Conservation (phyloP, 2,329 filamentous ascomycete species). For the Gyromitra esculenta region DNA sequence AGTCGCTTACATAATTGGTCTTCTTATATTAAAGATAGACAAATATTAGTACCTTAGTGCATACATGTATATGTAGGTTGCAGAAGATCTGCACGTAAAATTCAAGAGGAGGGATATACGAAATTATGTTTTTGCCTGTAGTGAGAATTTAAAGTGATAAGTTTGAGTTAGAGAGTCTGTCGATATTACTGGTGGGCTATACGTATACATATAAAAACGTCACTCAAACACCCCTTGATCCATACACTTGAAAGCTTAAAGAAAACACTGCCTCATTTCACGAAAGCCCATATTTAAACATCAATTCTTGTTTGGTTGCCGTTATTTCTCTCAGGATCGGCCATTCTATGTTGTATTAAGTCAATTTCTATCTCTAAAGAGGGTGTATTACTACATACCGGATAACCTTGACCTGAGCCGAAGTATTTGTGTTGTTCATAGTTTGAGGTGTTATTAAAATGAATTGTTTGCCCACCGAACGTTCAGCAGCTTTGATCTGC, state of each 20-base stretch:
- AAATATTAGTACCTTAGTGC: not conserved
- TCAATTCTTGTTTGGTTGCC: slow-evolving; percentile 51
- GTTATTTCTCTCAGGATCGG: slow-evolving; percentile 66
- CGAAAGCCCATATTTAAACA: slow-evolving; percentile 8
- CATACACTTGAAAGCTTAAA: not conserved
- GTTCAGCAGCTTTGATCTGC: slow-evolving; percentile 82
- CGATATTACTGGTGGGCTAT: not conserved
- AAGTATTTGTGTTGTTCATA: slow-evolving; percentile 67
- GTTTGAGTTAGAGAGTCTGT: not conserved
- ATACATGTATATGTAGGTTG: not conserved
- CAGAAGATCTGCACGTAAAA: not conserved
- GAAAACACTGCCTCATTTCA: not conserved
- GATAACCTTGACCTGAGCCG: slow-evolving; percentile 79
- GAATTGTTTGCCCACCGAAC: slow-evolving; percentile 89
- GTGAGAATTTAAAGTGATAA: slow-evolving; percentile 12
- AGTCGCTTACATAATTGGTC: not conserved
- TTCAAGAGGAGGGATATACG: not conserved
- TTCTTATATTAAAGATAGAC: not conserved
- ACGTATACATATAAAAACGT: not conserved
- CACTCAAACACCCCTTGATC: slow-evolving; percentile 15
- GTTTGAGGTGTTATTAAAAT: slow-evolving; percentile 85
- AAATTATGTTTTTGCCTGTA: slow-evolving; percentile 7
- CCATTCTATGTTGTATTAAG: slow-evolving; percentile 60
- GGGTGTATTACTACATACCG: slow-evolving; percentile 65
- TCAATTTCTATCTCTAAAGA: slow-evolving; percentile 31